phyloP scores from a whole-genome alignment of 1,284 basidiomycete genomes.

The Bjerkandera adusta region DNA sequence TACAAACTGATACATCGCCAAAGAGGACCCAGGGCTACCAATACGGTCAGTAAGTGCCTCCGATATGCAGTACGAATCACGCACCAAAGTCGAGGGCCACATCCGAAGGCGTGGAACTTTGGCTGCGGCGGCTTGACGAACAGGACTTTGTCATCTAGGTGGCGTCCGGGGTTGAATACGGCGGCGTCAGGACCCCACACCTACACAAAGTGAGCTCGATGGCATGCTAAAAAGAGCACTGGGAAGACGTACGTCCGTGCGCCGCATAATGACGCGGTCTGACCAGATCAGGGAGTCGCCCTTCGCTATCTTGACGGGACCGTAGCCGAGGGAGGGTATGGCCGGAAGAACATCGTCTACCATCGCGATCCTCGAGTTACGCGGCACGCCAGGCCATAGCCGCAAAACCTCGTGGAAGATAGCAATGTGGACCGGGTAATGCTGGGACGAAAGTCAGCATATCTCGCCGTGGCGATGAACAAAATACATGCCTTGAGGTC shows the following conservation, averaged over 20 bases:
- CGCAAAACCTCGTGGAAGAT: slow-evolving; percentile 26
- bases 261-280: slow-evolving; percentile 25
- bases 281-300: slow-evolving; percentile 28
- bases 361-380: slow-evolving; percentile 24
- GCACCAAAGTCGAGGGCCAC: slow-evolving; percentile 23
- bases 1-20: slow-evolving; percentile 24
- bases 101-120: slow-evolving; percentile 23
- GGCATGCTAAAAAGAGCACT: neutral
- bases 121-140: slow-evolving; percentile 21
- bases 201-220: slow-evolving; percentile 8
- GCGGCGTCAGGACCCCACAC: slow-evolving; percentile 20
- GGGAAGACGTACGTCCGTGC: slow-evolving; percentile 16
- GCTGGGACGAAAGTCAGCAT: slow-evolving; percentile 7
- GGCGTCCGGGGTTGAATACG: slow-evolving; percentile 21
- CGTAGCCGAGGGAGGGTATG: slow-evolving; percentile 15
- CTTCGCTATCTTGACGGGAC: slow-evolving; percentile 17
- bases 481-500: too few species aligned
- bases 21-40: slow-evolving; percentile 20
- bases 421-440: slow-evolving; percentile 22
- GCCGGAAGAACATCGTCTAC: slow-evolving; percentile 25
- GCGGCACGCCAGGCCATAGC: slow-evolving; percentile 27
- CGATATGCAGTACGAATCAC: neutral
- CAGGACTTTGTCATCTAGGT: slow-evolving; percentile 16
- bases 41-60: neutral
- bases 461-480: neutral